A percentile compares a stretch with the other conserved stretches of the same genome.
Conservation (phyloP, 306 rosid species). For the Prunus armeniaca region DNA sequence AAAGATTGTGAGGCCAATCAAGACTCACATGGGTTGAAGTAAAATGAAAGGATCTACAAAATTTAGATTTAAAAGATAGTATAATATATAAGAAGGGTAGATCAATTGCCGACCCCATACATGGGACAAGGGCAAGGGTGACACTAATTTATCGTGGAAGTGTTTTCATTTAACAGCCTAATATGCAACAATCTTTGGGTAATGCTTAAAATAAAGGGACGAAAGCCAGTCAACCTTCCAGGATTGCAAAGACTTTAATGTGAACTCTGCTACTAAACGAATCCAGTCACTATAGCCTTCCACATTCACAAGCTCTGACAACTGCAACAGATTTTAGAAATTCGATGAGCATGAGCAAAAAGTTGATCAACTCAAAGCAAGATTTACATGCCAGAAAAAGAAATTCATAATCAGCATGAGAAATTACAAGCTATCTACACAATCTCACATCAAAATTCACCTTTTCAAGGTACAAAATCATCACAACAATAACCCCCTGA, state of each 20-base stretch:
- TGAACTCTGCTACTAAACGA: constrained; percentile 83
- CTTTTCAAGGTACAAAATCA: background rate
- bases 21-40: background rate
- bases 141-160: background rate
- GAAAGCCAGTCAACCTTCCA: constrained; percentile 70
- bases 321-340: constrained; percentile 53
- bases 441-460: background rate
- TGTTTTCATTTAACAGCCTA: background rate
- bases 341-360: constrained; percentile 15
- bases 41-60: background rate
- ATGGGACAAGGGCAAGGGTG: too few relatives aligned
- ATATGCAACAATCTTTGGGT: background rate
- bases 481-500: background rate
- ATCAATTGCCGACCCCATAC: background rate
- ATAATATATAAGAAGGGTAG: background rate
- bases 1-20: background rate
- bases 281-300: constrained; percentile 98
- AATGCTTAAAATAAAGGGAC: background rate
- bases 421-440: background rate
- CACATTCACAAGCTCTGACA: constrained; percentile 84
- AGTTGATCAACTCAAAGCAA: background rate
- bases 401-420: background rate
- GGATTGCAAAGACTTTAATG: constrained; percentile 88
- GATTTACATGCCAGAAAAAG: background rate
- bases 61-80: background rate